Evolutionary conservation across 163 green algal genomes (phyloP).

Genomic region (Smithsoniella earleae): DNA sequence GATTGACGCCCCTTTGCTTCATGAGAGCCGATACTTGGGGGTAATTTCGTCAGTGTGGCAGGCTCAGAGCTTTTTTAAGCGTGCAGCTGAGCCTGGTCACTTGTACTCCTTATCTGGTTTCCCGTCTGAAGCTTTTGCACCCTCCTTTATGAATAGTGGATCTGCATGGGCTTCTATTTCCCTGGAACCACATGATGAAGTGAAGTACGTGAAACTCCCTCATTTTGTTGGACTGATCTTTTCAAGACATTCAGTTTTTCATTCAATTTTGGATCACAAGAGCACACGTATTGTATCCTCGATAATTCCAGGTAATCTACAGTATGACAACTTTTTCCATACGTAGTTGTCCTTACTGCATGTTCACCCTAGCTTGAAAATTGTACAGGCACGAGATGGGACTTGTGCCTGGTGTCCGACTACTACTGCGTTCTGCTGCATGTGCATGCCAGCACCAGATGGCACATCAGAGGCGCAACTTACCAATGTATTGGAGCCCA

Average conservation of each 20-base stretch:
- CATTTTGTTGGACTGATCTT: too few relatives aligned
- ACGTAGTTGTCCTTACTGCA: not conserved
- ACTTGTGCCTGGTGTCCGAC: not conserved
- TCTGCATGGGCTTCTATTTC: not conserved
- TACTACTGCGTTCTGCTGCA: constrained; percentile 6
- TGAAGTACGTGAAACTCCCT: too few relatives aligned
- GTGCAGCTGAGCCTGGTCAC: not conserved
- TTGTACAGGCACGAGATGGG: constrained; percentile 10
- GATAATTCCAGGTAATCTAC: too few relatives aligned
- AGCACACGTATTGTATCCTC: too few relatives aligned
- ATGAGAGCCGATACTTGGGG: constrained; percentile 13
- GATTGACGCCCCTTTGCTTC: constrained; percentile 5
- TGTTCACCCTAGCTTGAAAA: not conserved
- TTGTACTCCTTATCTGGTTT: not conserved
- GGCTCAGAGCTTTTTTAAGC: not conserved
- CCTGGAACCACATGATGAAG: not conserved
- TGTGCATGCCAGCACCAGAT: constrained; percentile 26
- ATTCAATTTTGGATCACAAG: too few relatives aligned
- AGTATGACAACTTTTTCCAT: not conserved
- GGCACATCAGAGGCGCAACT: not conserved
- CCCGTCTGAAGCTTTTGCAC: not conserved
- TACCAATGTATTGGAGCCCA: constrained; percentile 27
- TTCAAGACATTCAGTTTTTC: too few relatives aligned
- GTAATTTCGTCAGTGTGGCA: constrained; percentile 5
- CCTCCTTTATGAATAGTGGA: not conserved